Percentiles rank a stretch among this genome's conserved stretches.
Evolutionary conservation across 768 basidiomycete species (phyloP).

Genomic region (Imleria badia): DNA sequence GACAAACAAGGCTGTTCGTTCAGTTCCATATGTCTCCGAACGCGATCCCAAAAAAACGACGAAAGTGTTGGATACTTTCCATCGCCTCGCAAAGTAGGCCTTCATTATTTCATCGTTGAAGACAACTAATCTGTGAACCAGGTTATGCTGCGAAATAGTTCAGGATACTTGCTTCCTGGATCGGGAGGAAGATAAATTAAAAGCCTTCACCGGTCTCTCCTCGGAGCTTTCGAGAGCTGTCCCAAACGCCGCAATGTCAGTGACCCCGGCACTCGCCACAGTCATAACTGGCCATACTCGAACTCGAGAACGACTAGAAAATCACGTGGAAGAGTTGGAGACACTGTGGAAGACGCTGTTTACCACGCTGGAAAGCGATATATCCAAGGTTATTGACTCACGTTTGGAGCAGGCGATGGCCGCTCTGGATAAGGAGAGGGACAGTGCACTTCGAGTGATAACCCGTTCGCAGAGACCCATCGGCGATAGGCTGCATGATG

Average conservation of each 20-base stretch:
- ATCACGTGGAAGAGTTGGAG: conserved; percentile 40
- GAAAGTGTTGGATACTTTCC: conserved; percentile 35
- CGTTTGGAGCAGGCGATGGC: conserved; percentile 34
- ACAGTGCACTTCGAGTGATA: conserved; percentile 20
- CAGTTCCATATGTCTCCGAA: background rate
- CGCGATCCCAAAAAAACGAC: conserved; percentile 3
- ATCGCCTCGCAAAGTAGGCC: conserved; percentile 37
- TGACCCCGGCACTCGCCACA: conserved; percentile 47
- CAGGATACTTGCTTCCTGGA: conserved; percentile 43
- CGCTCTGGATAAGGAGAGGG: conserved; percentile 33
- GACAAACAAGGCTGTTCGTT: conserved; percentile 3
- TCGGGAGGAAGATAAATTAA: conserved; percentile 46
- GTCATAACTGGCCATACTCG: conserved; percentile 43
- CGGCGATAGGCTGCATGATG: conserved; percentile 5
- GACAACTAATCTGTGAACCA: conserved; percentile 23
- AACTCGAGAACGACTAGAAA: conserved; percentile 42
- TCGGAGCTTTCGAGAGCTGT: conserved; percentile 47
- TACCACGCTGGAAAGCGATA: conserved; percentile 40
- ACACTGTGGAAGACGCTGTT: conserved; percentile 49
- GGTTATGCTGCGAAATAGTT: conserved; percentile 46
- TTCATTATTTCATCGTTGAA: conserved; percentile 6
- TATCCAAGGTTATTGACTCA: conserved; percentile 37
- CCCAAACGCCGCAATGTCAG: conserved; percentile 38
- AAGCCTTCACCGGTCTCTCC: conserved; percentile 50
- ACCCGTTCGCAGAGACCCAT: conserved; percentile 18